Evolutionary conservation across 257 asterid genomes (phyloP).

Genomic region (Nicotiana benthamiana): DNA sequence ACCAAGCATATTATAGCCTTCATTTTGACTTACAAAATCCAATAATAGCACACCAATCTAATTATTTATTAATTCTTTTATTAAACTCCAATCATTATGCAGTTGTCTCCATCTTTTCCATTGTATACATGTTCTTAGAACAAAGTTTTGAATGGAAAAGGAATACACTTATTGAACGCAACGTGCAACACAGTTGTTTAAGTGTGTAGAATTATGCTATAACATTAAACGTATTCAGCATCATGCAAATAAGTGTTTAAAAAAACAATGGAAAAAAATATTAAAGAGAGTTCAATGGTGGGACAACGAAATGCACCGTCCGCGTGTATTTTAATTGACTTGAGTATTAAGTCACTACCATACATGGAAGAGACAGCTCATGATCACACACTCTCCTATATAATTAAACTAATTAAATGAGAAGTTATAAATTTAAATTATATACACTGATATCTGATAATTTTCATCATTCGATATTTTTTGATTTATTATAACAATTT

Average conservation of each 20-base stretch:
- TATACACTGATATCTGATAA: no score
- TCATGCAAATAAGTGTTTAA: not conserved
- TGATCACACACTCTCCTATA: constrained; percentile 8
- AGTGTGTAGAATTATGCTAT: not conserved
- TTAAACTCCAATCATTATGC: not conserved
- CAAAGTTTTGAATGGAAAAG: not conserved
- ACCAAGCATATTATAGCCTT: no score
- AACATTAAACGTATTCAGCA: not conserved
- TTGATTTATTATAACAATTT: no score
- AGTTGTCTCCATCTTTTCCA: not conserved
- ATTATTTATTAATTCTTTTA: not conserved
- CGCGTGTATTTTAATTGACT: constrained; percentile 21
- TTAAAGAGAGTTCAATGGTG: not conserved
- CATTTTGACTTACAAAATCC: no score
- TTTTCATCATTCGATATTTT: no score
- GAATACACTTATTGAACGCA: not conserved
- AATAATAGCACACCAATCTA: no score
- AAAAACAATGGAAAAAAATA: not conserved
- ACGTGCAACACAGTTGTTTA: not conserved
- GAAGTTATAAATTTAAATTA: no score
- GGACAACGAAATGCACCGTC: constrained; percentile 21
- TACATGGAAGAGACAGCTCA: not conserved
- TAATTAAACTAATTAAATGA: not conserved
- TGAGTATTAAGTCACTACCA: constrained; percentile 19
- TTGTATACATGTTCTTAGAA: not conserved